phyloP scores from a whole-genome alignment of 2,329 filamentous ascomycete genomes.

The Cytospora mali region DNA sequence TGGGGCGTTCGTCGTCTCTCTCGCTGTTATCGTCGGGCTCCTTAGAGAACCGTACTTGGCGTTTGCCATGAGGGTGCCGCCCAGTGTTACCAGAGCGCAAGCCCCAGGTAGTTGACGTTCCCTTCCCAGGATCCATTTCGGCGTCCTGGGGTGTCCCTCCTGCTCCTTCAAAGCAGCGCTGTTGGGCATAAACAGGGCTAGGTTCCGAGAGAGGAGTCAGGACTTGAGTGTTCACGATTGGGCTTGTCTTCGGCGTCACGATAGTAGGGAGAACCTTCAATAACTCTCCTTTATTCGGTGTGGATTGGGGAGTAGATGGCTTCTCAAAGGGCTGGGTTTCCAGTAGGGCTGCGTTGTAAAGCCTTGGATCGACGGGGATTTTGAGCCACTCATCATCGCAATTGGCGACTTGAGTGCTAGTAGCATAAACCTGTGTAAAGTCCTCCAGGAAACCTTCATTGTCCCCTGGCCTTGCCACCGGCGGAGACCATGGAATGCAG shows the following conservation, averaged over 20 bases:
- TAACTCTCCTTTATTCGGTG: conserved; percentile 6
- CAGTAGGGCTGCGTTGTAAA: conserved; percentile 8
- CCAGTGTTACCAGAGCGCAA: conserved; percentile 10
- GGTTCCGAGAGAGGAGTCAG: conserved; percentile 25
- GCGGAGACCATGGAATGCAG: conserved; percentile 32
- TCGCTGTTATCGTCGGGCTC: conserved; percentile 22
- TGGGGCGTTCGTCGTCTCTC: conserved; percentile 18
- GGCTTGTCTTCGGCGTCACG: conserved; percentile 24
- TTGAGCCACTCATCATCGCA: conserved; percentile 26
- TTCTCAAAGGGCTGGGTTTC: conserved; percentile 1
- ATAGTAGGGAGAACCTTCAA: conserved; percentile 10
- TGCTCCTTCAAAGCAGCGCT: conserved; percentile 6
- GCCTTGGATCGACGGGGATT: conserved; percentile 29
- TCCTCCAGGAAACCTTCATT: conserved; percentile 33
- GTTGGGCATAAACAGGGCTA: conserved; percentile 19
- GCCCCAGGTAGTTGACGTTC: not conserved
- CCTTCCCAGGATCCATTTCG: conserved; percentile 8
- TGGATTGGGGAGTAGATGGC: conserved; percentile 13
- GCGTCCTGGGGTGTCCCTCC: conserved; percentile 17
- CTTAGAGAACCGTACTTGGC: conserved; percentile 15
- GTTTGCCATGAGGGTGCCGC: conserved; percentile 14
- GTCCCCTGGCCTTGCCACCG: conserved; percentile 29
- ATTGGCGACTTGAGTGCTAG: conserved; percentile 3
- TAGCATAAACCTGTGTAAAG: conserved; percentile 32
- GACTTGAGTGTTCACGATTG: conserved; percentile 20